Evolutionary conservation across 768 basidiomycete genomes (phyloP).

Genomic region (Tulasnella calospora): DNA sequence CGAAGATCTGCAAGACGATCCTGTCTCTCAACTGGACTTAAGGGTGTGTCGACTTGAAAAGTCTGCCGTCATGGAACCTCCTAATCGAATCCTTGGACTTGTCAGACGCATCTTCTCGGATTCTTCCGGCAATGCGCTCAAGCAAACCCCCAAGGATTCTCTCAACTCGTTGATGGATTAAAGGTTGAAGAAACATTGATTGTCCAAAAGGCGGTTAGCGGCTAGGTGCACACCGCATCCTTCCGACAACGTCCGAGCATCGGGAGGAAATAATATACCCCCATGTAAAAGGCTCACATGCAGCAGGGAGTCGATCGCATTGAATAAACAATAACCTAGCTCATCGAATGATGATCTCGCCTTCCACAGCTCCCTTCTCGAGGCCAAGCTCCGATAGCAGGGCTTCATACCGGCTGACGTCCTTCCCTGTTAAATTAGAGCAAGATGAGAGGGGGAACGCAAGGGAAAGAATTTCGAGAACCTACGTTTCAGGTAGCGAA

Average conservation of each 20-base stretch:
- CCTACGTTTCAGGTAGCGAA: slow-evolving; percentile 65
- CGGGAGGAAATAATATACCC: neutral
- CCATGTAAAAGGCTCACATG: neutral
- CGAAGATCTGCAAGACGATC: slow-evolving; percentile 83
- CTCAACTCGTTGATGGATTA: slow-evolving; percentile 58
- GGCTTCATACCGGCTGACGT: slow-evolving; percentile 67
- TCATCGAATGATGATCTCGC: slow-evolving; percentile 64
- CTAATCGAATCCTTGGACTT: neutral
- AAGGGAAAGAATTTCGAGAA: neutral
- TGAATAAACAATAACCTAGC: neutral
- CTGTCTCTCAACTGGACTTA: slow-evolving; percentile 83
- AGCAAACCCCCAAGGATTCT: slow-evolving; percentile 59
- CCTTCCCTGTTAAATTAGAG: slow-evolving; percentile 31
- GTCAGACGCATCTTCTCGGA: slow-evolving; percentile 59
- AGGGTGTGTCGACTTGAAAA: slow-evolving; percentile 40
- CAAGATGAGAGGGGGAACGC: neutral
- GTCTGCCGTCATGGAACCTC: no score
- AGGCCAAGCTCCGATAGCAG: slow-evolving; percentile 70
- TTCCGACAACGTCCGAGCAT: neutral
- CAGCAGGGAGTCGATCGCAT: neutral
- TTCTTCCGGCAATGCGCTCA: slow-evolving; percentile 68
- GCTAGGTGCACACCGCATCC: neutral
- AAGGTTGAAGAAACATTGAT: slow-evolving; percentile 59
- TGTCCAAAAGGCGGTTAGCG: slow-evolving; percentile 2
- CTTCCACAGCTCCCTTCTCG: slow-evolving; percentile 77